A percentile compares a stretch with the other conserved stretches of the same genome.
These are phyloP conservation scores for Jaltomata sinuosa DNA, from an alignment of 257 asterid genomes.

Conservation along the genomic window DNA sequence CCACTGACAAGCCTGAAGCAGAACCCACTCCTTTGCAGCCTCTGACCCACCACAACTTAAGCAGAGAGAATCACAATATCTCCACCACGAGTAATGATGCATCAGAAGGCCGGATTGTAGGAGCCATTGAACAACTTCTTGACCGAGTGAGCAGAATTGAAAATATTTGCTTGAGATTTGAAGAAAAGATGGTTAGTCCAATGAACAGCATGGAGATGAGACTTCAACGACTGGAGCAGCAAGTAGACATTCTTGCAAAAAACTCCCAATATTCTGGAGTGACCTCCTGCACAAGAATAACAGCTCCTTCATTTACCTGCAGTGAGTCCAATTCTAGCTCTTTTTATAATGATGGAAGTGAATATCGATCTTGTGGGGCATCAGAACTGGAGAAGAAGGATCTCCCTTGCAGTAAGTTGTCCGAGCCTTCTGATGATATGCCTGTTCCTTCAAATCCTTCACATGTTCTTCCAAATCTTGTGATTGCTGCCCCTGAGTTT, in stretches of 20 bases:
- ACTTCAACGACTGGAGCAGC: slow-evolving; percentile 70
- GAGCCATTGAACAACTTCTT: slow-evolving; percentile 58
- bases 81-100: neutral
- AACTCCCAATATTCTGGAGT: slow-evolving; percentile 29
- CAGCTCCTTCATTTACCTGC: slow-evolving; percentile 73
- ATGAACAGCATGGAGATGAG: slow-evolving; percentile 68
- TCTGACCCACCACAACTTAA: slow-evolving; percentile 1
- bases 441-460: slow-evolving; percentile 11
- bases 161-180: slow-evolving; percentile 76
- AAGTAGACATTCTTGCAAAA: slow-evolving; percentile 54
- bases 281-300: slow-evolving; percentile 44
- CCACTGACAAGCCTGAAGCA: slow-evolving; percentile 18
- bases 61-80: neutral
- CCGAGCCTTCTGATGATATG: slow-evolving; percentile 18
- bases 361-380: slow-evolving; percentile 22
- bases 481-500: slow-evolving; percentile 71
- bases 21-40: slow-evolving; percentile 19
- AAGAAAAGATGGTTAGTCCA: slow-evolving; percentile 79
- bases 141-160: slow-evolving; percentile 70
- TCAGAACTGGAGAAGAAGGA: slow-evolving; percentile 40
- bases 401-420: slow-evolving; percentile 17
- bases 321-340: slow-evolving; percentile 57
- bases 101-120: slow-evolving; percentile 33
- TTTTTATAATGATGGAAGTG: slow-evolving; percentile 29
- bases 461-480: slow-evolving; percentile 40